Conservation (phyloP, 2,329 filamentous ascomycete species). For the Colletotrichum sp. region DNA sequence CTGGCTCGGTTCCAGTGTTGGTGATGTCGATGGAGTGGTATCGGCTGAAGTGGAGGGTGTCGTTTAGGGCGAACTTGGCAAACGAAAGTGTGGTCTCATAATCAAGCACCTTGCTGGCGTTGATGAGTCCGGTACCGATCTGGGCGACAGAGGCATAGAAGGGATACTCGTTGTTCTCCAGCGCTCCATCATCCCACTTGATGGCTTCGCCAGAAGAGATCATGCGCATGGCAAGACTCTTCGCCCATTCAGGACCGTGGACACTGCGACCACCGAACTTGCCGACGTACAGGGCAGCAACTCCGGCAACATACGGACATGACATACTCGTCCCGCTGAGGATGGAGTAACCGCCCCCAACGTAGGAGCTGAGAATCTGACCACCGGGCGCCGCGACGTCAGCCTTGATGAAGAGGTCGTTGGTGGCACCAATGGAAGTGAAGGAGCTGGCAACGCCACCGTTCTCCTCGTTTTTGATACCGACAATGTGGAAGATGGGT, state of each 20-base stretch:
- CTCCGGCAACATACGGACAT: conserved; percentile 45
- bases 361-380: conserved; percentile 45
- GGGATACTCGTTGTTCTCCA: conserved; percentile 14
- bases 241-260: conserved; percentile 30
- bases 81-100: conserved; percentile 39
- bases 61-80: conserved; percentile 46
- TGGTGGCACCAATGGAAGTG: conserved; percentile 44
- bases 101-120: conserved; percentile 44
- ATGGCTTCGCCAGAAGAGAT: conserved; percentile 31
- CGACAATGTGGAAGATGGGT: conserved; percentile 18
- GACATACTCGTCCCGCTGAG: conserved; percentile 53
- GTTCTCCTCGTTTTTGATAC: conserved; percentile 21
- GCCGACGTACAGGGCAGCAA: conserved; percentile 34
- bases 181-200: conserved; percentile 25
- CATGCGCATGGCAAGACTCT: conserved; percentile 35
- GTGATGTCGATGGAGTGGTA: conserved; percentile 31
- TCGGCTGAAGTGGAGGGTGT: conserved; percentile 41
- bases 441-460: conserved; percentile 37
- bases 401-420: conserved; percentile 42
- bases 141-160: conserved; percentile 36
- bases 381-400: conserved; percentile 42
- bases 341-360: conserved; percentile 36
- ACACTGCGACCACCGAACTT: conserved; percentile 42
- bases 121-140: conserved; percentile 44
- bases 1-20: conserved; percentile 36